Percentiles rank a stretch among this genome's conserved stretches.
Conservation (phyloP, 1,139 yeast genomes). For the Pichia sp. region DNA sequence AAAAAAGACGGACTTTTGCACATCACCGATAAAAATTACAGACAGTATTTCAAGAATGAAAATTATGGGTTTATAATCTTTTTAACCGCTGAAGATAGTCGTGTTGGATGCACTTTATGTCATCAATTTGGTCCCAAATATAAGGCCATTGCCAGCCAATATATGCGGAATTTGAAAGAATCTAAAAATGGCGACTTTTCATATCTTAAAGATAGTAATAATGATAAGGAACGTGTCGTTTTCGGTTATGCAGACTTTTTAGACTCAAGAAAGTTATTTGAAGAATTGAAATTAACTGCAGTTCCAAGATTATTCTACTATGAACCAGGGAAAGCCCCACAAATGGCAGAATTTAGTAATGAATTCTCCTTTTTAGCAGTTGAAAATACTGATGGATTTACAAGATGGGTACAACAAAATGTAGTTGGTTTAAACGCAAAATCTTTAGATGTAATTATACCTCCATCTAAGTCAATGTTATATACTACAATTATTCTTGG, state of each 20-base stretch:
- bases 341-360: constrained; percentile 17
- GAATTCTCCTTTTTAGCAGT: constrained; percentile 28
- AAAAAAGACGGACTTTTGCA: constrained; percentile 22
- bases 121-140: constrained; percentile 62
- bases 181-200: constrained; percentile 11
- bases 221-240: constrained; percentile 35
- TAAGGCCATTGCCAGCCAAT: constrained; percentile 54
- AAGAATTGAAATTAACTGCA: constrained; percentile 50
- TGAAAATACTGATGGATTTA: constrained; percentile 24
- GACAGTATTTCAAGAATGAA: constrained; percentile 52
- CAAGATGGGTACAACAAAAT: constrained; percentile 12
- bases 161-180: constrained; percentile 39
- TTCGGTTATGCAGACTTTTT: constrained; percentile 72
- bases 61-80: constrained; percentile 61
- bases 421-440: constrained; percentile 15
- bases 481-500: constrained; percentile 32
- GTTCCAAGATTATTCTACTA: constrained; percentile 65
- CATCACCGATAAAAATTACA: constrained; percentile 58
- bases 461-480: constrained; percentile 2
- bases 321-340: constrained; percentile 33
- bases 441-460: constrained; percentile 17
- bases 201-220: constrained; percentile 32
- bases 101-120: constrained; percentile 76
- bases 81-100: constrained; percentile 67
- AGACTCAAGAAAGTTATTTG: constrained; percentile 48